phyloP scores from a whole-genome alignment of 2,329 filamentous ascomycete species.

The Metarhizium sp. region DNA sequence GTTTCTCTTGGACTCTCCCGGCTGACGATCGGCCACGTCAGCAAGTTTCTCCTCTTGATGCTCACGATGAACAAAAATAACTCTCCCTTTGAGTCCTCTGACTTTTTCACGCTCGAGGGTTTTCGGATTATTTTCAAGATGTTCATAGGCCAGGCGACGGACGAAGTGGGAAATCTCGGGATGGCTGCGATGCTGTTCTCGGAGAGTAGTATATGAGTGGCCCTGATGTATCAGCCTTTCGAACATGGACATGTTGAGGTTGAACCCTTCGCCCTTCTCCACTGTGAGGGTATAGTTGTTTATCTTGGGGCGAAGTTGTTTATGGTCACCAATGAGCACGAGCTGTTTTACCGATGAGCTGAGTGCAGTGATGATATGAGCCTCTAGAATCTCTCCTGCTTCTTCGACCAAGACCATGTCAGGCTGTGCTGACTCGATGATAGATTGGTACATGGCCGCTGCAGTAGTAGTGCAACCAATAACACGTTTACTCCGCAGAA shows the following conservation, averaged over 20 bases:
- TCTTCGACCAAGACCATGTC: constrained; percentile 61
- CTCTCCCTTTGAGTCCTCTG: constrained; percentile 46
- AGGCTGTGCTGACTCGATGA: constrained; percentile 44
- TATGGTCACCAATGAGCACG: constrained; percentile 64
- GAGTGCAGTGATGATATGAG: constrained; percentile 51
- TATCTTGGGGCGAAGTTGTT: constrained; percentile 61
- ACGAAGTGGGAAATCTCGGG: constrained; percentile 56
- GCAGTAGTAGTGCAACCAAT: constrained; percentile 65
- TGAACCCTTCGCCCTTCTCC: constrained; percentile 55
- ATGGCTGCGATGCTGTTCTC: constrained; percentile 58
- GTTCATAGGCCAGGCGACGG: constrained; percentile 50
- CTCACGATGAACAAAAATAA: constrained; percentile 60
- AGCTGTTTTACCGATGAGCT: constrained; percentile 48
- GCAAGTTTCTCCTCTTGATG: constrained; percentile 37
- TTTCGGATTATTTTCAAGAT: constrained; percentile 43
- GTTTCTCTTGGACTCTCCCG: constrained; percentile 49
- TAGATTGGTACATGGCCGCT: constrained; percentile 50
- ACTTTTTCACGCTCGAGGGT: constrained; percentile 38
- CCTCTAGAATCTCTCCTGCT: constrained; percentile 64
- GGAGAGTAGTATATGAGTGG: constrained; percentile 42
- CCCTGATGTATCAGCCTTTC: constrained; percentile 54
- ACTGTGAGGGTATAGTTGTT: constrained; percentile 51
- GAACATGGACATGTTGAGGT: constrained; percentile 60
- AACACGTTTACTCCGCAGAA: constrained; percentile 46
- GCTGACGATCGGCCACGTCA: constrained; percentile 40